A percentile compares a stretch with the other conserved stretches of the same genome.
Evolutionary conservation across 345 rosid species (phyloP).

Genomic region (Noccaea bulbosa): DNA sequence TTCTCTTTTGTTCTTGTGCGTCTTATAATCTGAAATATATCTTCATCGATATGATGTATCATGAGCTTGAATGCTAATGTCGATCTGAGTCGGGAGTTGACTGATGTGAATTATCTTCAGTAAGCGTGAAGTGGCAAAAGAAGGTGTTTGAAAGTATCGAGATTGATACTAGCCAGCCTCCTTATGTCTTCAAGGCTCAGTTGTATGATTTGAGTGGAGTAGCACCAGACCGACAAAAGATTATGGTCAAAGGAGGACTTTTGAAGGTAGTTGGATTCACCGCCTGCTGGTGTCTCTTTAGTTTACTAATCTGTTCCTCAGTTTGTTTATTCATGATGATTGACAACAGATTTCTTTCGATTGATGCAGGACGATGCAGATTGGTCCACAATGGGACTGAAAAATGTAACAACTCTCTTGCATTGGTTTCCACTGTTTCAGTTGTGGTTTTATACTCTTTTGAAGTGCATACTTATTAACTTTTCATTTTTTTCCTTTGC

Average conservation of each 20-base stretch:
- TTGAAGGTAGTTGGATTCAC: conserved; percentile 58
- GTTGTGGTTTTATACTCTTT: background rate
- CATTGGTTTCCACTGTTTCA: background rate
- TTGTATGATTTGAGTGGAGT: conserved; percentile 87
- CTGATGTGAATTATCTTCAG: conserved; percentile 40
- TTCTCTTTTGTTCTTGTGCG: too few relatives aligned
- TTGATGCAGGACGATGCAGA: conserved; percentile 85
- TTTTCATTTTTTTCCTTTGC: background rate
- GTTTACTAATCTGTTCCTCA: conserved; percentile 5
- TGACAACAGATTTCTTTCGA: background rate
- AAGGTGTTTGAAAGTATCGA: conserved; percentile 76
- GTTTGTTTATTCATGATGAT: conserved; percentile 17
- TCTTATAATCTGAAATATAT: too few relatives aligned
- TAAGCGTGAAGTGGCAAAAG: conserved; percentile 94
- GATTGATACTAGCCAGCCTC: conserved; percentile 76
- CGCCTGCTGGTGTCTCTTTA: background rate
- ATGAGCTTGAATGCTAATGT: too few relatives aligned
- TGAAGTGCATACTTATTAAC: background rate
- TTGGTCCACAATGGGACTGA: conserved; percentile 81
- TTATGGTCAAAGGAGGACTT: conserved; percentile 92
- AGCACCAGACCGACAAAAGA: conserved; percentile 94
- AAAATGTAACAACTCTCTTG: conserved; percentile 50
- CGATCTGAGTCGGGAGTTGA: too few relatives aligned
- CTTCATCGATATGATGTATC: too few relatives aligned
- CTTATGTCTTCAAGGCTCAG: conserved; percentile 85